Conservation (phyloP, 345 rosid species). For the Mercurialis annua region DNA sequence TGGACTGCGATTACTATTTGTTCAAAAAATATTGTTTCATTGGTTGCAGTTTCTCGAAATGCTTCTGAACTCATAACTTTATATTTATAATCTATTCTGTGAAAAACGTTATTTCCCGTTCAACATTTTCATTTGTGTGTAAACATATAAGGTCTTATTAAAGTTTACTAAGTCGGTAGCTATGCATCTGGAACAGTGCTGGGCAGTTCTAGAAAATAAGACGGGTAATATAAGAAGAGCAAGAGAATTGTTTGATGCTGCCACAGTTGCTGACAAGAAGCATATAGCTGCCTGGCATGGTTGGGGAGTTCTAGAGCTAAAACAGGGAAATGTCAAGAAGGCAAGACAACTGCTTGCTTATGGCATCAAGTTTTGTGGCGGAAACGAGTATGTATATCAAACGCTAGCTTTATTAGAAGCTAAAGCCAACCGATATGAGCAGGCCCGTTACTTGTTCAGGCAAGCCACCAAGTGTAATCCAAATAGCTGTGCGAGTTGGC, state of each 20-base stretch:
- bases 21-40: too few species aligned
- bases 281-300: conserved; percentile 99
- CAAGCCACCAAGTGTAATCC: conserved; percentile 90
- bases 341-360: conserved; percentile 88
- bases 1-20: too few species aligned
- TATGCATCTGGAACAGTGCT: conserved; percentile 60
- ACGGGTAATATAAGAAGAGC: conserved; percentile 81
- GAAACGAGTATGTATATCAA: conserved; percentile 89
- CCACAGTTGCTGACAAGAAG: conserved; percentile 88
- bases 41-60: too few species aligned
- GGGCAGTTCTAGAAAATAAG: conserved; percentile 90
- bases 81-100: too few species aligned
- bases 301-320: conserved; percentile 93
- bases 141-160: too few species aligned
- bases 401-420: conserved; percentile 84
- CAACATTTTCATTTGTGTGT: background rate
- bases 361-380: conserved; percentile 82
- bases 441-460: conserved; percentile 74
- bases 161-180: conserved; percentile 11
- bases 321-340: conserved; percentile 84
- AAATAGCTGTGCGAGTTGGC: conserved; percentile 97
- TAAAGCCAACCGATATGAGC: conserved; percentile 67
- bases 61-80: too few species aligned
- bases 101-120: too few species aligned
- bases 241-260: conserved; percentile 91